phyloP scores from a whole-genome alignment of 1,139 yeast species.

The Hansenula sp. region DNA sequence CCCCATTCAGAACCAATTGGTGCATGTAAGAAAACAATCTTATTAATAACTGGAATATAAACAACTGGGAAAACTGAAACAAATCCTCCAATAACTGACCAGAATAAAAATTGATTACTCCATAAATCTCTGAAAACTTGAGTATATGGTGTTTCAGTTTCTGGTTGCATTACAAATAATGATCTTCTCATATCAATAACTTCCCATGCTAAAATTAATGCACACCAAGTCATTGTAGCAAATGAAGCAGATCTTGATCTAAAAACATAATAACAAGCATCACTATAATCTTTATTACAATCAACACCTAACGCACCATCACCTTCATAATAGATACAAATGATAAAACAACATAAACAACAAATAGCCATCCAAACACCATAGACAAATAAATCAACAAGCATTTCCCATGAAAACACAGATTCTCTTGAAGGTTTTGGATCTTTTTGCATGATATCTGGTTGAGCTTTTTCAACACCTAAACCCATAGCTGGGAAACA shows the following conservation, averaged over 20 bases:
- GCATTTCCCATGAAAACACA: constrained; percentile 66
- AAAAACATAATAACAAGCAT: constrained; percentile 60
- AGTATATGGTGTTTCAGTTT: constrained; percentile 54
- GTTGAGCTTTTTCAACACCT: constrained; percentile 64
- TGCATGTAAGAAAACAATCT: constrained; percentile 69
- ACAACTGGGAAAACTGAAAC: constrained; percentile 76
- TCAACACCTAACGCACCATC: constrained; percentile 60
- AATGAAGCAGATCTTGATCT: constrained; percentile 79
- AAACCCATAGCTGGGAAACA: constrained; percentile 89
- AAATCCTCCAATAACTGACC: constrained; percentile 77
- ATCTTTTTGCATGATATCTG: constrained; percentile 61
- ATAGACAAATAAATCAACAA: constrained; percentile 69
- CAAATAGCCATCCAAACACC: constrained; percentile 72
- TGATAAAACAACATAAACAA: constrained; percentile 65
- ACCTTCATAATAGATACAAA: constrained; percentile 64
- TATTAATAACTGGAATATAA: constrained; percentile 83
- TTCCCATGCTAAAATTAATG: constrained; percentile 85
- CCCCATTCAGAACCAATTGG: constrained; percentile 86
- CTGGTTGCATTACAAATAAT: constrained; percentile 71
- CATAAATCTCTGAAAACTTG: constrained; percentile 62
- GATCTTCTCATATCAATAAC: constrained; percentile 76
- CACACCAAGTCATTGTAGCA: constrained; percentile 89
- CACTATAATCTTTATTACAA: constrained; percentile 52
- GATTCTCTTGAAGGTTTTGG: constrained; percentile 55
- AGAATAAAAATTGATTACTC: constrained; percentile 74